Base-by-base conservation (phyloP, 2,329 filamentous ascomycete genomes). In the Dissoconium aciculare region DNA sequence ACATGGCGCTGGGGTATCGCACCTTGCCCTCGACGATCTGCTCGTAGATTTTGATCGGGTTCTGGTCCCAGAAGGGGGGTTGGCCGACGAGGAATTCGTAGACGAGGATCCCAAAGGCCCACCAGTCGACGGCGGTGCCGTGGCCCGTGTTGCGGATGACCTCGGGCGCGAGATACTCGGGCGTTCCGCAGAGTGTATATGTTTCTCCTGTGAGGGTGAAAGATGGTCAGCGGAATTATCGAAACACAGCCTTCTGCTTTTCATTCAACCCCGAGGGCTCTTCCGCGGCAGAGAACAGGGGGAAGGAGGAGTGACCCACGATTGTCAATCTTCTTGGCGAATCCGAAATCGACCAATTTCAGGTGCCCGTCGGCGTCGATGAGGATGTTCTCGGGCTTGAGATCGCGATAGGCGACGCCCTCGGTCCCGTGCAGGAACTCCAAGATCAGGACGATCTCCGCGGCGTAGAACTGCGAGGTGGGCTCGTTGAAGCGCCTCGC, bases 11-110 rank as follows among this genome's bases (percentile, higher is more conserved):
- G 2, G 81, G 80, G 54, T 83, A 87, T 34, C 73, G 63, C 38
- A 87, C 69, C 17, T 77, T 75, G 45, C 79, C 80, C 52, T 81
- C 76, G 16, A 87, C 74, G 45, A 87, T 87, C 59, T 66, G 71
- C 53, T 83, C 81, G 57, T 87, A 87, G 35, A 87, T 87, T 52
- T 85, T 81, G 42, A 87, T 80, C 1, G 80, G 80, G 42, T 84
- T 87, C 41, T 81, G 74, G 49, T 85, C 76, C 78, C 80, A 89
- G 51, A 87, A 89, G 0, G 81, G 81, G 10, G 81, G 81, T 49
- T 85, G 84, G 15, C 81, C 81, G 6, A 81, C 83, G 28, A 87
- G 59, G 50, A 87, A 87, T 51, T 89, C 81, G 54, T 83, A 87
- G 36, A 87, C 74, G 34, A 89, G 57, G 42, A 87, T 84, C 15